Evolutionary conservation across 78 protist genomes (phyloP).

Genomic region (Dictyostelium brefeldianum): DNA sequence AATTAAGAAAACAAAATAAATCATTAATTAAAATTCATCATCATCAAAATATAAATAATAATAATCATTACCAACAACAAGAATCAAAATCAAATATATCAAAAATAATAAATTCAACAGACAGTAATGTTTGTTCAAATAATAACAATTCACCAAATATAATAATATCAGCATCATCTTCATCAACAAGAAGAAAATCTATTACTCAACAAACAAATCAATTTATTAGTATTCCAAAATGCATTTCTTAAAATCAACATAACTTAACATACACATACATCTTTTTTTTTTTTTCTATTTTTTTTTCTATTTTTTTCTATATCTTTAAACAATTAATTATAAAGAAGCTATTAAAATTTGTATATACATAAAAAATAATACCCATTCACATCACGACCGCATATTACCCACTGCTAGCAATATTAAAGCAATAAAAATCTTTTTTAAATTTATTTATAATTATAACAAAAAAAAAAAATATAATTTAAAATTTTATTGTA

Average conservation of each 20-base stretch:
- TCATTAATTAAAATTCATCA: background rate
- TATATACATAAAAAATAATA: too few species aligned
- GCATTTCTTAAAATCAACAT: background rate
- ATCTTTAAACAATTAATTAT: too few species aligned
- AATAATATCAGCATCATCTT: background rate
- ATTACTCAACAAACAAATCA: slow-evolving; percentile 1
- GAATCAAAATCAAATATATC: background rate
- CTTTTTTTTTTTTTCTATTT: too few species aligned
- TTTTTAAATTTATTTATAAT: too few species aligned
- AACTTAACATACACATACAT: too few species aligned
- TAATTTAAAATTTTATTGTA: too few species aligned
- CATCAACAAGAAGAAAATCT: slow-evolving; percentile 4
- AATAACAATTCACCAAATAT: background rate
- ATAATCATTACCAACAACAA: background rate
- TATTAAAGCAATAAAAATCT: too few species aligned
- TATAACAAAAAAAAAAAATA: too few species aligned
- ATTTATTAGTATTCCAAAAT: background rate
- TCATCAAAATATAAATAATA: background rate
- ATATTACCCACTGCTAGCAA: too few species aligned
- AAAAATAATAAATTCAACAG: background rate
- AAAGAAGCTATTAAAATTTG: too few species aligned
- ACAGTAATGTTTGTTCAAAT: background rate
- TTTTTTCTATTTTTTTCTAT: too few species aligned
- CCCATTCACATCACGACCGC: too few species aligned
- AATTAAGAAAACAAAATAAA: slow-evolving; percentile 48